Evolutionary conservation across 2,329 filamentous ascomycete species (phyloP).

Genomic region (Magnaporthiopsis rhizophila): DNA sequence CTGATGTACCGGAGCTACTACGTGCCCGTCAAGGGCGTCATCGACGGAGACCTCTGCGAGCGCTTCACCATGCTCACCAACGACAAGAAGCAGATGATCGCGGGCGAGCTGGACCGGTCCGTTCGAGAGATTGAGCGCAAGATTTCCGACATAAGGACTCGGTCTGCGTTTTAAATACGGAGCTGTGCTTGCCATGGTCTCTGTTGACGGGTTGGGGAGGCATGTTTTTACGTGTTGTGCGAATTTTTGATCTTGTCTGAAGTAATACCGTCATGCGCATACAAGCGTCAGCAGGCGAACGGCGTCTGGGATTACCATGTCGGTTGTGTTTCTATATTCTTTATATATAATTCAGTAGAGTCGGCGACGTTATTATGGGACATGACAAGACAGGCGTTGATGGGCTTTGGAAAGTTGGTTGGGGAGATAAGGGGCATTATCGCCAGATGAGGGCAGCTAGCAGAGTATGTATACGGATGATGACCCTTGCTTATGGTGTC

Average conservation of each 20-base stretch:
- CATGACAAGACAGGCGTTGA: background rate
- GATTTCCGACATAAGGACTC: slow-evolving; percentile 62
- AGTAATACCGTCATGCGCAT: background rate
- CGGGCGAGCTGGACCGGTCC: slow-evolving; percentile 82
- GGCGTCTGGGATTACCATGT: background rate
- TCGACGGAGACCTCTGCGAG: slow-evolving; percentile 95
- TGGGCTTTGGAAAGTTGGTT: background rate
- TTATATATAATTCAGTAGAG: background rate
- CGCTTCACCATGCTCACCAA: slow-evolving; percentile 74
- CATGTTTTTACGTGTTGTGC: too few species aligned
- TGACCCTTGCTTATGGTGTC: background rate
- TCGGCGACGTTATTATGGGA: background rate
- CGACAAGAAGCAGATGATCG: slow-evolving; percentile 93
- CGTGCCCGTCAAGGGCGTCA: slow-evolving; percentile 89
- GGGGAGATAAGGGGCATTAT: too few species aligned
- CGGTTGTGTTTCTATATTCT: background rate
- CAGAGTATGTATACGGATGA: background rate
- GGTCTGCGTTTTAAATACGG: slow-evolving; percentile 43
- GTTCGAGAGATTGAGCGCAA: slow-evolving; percentile 93
- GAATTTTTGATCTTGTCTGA: background rate
- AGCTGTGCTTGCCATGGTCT: too few species aligned
- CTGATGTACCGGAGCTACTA: slow-evolving; percentile 95
- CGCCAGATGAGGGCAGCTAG: too few species aligned
- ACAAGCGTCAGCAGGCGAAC: background rate
- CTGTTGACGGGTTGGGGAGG: too few species aligned